Base-by-base conservation (phyloP, 768 basidiomycete species). In the Kockovaella imperatae region DNA sequence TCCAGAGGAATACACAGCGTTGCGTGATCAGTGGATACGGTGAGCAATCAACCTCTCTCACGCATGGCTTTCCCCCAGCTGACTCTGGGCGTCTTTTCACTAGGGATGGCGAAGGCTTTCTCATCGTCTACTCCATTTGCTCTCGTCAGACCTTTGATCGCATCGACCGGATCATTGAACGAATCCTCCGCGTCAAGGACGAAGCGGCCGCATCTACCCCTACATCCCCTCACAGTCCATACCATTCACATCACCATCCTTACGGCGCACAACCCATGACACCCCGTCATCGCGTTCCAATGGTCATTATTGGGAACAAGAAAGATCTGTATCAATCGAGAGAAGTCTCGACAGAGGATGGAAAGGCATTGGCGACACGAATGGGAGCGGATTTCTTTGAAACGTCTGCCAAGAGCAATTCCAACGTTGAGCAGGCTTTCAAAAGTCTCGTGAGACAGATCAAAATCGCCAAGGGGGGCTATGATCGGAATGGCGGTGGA, bases 1-100 rank as follows among this genome's bases (percentile, higher is more conserved):
- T 4, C 18, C 71, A 95, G 90, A 96, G 85, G 90, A 95, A 71
- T 96, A 93, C 61, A 88, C 88, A 42, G 90, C 91, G 42, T 77
- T 96, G 56, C 83, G 90, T 59, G 89, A 95, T 76, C 91, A 96
- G 73, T 96, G 90, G 90, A 88, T 95, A 61, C 82, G 90, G 90
- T 93, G 53, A 72, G 68, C 20, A 24, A 32, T 32, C 10, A 32
- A 10, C 11, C 10, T 32, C 10, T 32, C 21, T 40, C 20, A 21
- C 38, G 11, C 29, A 5, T 20, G n/a, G 10, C 38, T 21, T 35
- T 35, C 28, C 32, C 28, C 17, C 32, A n/a, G 48, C 13, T 20
- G 35, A 39, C 46, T 32, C n/a, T 21, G 11, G 18, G 18, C 43
- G 13, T 20, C 29, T 5, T 25, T 40, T 13, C 28, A 23, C 5